Evolutionary conservation across 169 alveolate species (phyloP), one percentile per base, ranked within the genome.

Genomic region (Plasmodium cynomolgi): DNA sequence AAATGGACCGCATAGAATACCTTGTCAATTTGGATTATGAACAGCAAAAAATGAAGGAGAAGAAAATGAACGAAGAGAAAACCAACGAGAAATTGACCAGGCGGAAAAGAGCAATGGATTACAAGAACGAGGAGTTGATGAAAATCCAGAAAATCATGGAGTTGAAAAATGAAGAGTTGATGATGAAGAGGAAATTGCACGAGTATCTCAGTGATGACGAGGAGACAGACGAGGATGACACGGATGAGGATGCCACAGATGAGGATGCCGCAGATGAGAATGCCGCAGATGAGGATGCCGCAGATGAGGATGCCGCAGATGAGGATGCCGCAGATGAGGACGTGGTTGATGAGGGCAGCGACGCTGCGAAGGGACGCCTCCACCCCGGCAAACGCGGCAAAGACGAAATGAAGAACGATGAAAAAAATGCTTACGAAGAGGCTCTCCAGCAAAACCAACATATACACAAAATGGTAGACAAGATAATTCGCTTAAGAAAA

Each of bases 161-260:
- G 54, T 92, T 84, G 29, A 94, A 93, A 82, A 93, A 95, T 72
- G 93, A 88, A 31, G 75, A 79, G 44, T 54, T 81, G 23, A 26
- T 95, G 83, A 96, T 94, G 81, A 84, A 96, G 62, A 94, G 95
- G 50, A 95, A 88, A 17, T 72, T 94, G 62, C 54, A 91, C 1
- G 96, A 92, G 23, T 84, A 85, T 26, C 75, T 84, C 75, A 95
- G 96, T 15, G 91, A 96, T 62, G 93, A 93, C 37, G 97, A 96
- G 4, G 79, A 50, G 31, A 44, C 73, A 0, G 93, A 37, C 1
- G 80, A 54, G 6, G 93, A 91, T 75, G 91, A 26, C 1, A 33
- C 20, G 37, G 47, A 81, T 13, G 56, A n/a, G n/a, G n/a, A n/a
- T n/a, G n/a, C n/a, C n/a, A 44, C 73, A 0, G 93, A 37, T 0